Percentiles rank a stretch among this genome's conserved stretches.
These are phyloP conservation scores for Pseudogymnoascus sp. DNA, from an alignment of 2,329 filamentous ascomycete genomes.

Conservation along the genomic window DNA sequence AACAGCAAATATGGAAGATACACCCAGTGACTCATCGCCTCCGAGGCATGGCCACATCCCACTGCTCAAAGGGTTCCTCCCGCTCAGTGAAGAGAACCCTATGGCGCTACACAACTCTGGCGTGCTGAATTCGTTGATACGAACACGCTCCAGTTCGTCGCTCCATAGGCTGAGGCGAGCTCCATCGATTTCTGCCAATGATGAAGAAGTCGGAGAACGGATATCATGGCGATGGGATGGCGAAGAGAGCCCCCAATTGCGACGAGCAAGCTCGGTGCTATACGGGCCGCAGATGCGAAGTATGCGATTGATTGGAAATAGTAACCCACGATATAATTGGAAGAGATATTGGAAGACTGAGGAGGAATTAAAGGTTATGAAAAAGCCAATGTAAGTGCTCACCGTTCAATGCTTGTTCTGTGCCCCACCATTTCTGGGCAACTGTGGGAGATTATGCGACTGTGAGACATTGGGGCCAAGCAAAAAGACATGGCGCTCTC, in stretches of 20 bases:
- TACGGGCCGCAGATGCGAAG: constrained; percentile 69
- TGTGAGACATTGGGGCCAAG: neutral
- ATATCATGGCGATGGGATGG: constrained; percentile 15
- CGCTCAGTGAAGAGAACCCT: constrained; percentile 24
- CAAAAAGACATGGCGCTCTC: neutral
- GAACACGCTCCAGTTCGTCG: constrained; percentile 24
- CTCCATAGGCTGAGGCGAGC: constrained; percentile 13
- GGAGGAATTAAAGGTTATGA: constrained; percentile 64
- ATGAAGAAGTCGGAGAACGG: neutral
- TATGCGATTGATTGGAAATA: constrained; percentile 81
- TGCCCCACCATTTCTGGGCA: neutral
- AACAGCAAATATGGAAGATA: neutral
- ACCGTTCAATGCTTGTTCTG: neutral
- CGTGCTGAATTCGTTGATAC: constrained; percentile 24
- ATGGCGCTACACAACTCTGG: constrained; percentile 28
- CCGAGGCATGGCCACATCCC: constrained; percentile 20
- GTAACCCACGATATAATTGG: constrained; percentile 80
- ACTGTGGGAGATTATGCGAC: neutral
- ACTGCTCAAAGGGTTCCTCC: constrained; percentile 22
- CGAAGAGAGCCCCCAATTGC: constrained; percentile 39
- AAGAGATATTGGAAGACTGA: constrained; percentile 79
- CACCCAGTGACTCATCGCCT: constrained; percentile 14
- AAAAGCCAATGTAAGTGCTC: constrained; percentile 56
- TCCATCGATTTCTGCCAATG: neutral
- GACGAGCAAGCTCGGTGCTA: constrained; percentile 51